These are phyloP conservation scores for Entoloma clypeatum DNA, from an alignment of 1,284 basidiomycete genomes.

Conservation along the genomic window DNA sequence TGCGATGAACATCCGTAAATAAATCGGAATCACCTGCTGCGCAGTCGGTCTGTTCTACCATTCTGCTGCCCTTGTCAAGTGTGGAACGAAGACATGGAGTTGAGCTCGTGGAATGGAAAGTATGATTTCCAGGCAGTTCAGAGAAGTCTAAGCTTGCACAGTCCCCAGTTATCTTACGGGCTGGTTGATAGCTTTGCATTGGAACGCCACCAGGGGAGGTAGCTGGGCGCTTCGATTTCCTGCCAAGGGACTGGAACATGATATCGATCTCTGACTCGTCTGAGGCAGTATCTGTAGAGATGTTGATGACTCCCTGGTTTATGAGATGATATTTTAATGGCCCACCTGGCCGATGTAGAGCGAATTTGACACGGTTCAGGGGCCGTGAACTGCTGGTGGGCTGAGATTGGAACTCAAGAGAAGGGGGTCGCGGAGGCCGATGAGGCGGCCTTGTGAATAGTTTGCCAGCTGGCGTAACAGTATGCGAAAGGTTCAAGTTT, in stretches of 20 bases:
- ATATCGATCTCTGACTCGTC: too few relatives aligned
- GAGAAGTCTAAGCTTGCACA: constrained; percentile 19
- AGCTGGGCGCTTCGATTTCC: neutral
- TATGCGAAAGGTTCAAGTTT: constrained; percentile 6
- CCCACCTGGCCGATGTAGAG: constrained; percentile 13
- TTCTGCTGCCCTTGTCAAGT: too few relatives aligned
- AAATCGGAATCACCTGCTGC: too few relatives aligned
- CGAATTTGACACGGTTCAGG: constrained; percentile 17
- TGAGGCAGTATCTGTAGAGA: too few relatives aligned
- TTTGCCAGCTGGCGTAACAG: neutral
- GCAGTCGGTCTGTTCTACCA: too few relatives aligned
- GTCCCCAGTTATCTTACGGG: constrained; percentile 11
- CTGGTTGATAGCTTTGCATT: neutral
- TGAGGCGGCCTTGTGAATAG: constrained; percentile 14
- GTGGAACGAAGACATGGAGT: constrained; percentile 26
- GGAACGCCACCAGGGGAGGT: neutral
- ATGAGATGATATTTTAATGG: constrained; percentile 4
- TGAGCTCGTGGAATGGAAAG: constrained; percentile 23
- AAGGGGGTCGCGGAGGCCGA: constrained; percentile 28
- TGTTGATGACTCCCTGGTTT: too few relatives aligned
- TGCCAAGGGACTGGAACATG: too few relatives aligned
- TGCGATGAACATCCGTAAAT: constrained; percentile 5
- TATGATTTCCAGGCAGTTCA: constrained; percentile 15
- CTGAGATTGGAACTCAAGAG: constrained; percentile 20
- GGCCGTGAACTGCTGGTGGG: constrained; percentile 9